Conservation (phyloP, 2,329 filamentous ascomycete species). For the Talaromyces sp. region DNA sequence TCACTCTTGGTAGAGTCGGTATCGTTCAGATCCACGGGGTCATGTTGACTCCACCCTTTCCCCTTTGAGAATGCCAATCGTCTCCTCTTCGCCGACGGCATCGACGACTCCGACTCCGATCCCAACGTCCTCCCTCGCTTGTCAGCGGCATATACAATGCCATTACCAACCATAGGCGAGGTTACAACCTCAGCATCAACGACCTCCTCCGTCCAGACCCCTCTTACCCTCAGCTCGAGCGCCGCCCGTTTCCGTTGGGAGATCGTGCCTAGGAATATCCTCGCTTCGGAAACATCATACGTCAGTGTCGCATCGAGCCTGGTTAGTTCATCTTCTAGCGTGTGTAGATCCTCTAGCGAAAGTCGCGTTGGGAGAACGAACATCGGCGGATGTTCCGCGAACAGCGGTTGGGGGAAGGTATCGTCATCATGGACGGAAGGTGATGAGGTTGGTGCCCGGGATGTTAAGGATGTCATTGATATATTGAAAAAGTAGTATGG, state of each 20-base stretch:
- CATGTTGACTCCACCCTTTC: slow-evolving; percentile 10
- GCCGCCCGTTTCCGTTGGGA: slow-evolving; percentile 65
- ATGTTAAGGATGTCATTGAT: slow-evolving; percentile 9
- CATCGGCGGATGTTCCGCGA: slow-evolving; percentile 56
- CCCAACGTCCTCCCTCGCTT: not conserved
- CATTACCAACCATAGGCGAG: not conserved
- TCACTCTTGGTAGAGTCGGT: slow-evolving; percentile 34
- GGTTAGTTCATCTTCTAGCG: slow-evolving; percentile 61
- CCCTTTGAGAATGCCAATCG: slow-evolving; percentile 20
- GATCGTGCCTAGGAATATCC: slow-evolving; percentile 70
- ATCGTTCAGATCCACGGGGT: slow-evolving; percentile 28
- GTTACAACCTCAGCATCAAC: not conserved
- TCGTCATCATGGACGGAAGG: not conserved
- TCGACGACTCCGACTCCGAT: not conserved
- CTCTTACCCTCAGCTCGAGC: slow-evolving; percentile 70
- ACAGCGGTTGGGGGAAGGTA: slow-evolving; percentile 10
- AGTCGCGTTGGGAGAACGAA: slow-evolving; percentile 72
- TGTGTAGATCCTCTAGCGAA: slow-evolving; percentile 57
- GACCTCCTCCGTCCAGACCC: slow-evolving; percentile 50
- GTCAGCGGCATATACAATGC: not conserved
- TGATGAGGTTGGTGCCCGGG: slow-evolving; percentile 16
- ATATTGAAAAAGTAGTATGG: not conserved
- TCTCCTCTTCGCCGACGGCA: slow-evolving; percentile 29
- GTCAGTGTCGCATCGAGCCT: slow-evolving; percentile 58
- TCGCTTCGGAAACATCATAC: slow-evolving; percentile 67